Evolutionary conservation across 768 basidiomycete species (phyloP).

Genomic region (Leccinum barrowsii): DNA sequence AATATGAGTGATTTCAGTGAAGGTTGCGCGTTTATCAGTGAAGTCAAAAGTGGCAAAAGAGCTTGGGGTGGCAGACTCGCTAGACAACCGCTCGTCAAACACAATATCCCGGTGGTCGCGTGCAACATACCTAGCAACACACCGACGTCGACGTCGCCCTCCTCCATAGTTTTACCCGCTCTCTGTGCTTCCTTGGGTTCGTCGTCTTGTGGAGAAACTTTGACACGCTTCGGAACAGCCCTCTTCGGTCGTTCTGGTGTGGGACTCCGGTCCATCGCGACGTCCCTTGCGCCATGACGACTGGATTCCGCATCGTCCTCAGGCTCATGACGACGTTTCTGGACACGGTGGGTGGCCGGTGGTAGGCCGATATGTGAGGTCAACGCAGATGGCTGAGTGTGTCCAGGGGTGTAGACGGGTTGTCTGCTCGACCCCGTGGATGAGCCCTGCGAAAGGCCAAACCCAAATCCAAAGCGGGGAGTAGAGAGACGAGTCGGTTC

Average conservation of each 20-base stretch:
- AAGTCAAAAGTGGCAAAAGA: conserved; percentile 66
- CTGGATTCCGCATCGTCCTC: conserved; percentile 60
- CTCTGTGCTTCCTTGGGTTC: conserved; percentile 45
- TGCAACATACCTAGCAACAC: conserved; percentile 61
- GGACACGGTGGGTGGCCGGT: conserved; percentile 37
- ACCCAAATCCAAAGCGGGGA: conserved; percentile 71
- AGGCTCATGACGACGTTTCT: conserved; percentile 64
- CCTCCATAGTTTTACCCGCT: conserved; percentile 43
- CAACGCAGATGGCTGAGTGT: conserved; percentile 42
- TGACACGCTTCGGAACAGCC: conserved; percentile 62
- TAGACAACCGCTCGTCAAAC: conserved; percentile 30
- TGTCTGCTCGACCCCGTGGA: conserved; percentile 48
- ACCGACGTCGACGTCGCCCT: conserved; percentile 64
- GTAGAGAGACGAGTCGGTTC: conserved; percentile 56
- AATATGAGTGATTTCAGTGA: conserved; percentile 67
- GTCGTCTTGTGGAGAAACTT: conserved; percentile 21
- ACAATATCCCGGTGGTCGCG: background rate
- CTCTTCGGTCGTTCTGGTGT: conserved; percentile 78
- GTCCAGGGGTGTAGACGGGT: conserved; percentile 37
- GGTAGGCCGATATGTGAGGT: conserved; percentile 49
- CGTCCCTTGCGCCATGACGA: conserved; percentile 43
- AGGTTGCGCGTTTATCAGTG: conserved; percentile 66
- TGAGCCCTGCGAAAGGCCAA: conserved; percentile 50
- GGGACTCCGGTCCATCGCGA: conserved; percentile 82
- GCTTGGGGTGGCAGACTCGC: conserved; percentile 79